Base-by-base conservation (phyloP, 2,329 filamentous ascomycete species). In the Ophiocordyceps polyrhachis-furcata region DNA sequence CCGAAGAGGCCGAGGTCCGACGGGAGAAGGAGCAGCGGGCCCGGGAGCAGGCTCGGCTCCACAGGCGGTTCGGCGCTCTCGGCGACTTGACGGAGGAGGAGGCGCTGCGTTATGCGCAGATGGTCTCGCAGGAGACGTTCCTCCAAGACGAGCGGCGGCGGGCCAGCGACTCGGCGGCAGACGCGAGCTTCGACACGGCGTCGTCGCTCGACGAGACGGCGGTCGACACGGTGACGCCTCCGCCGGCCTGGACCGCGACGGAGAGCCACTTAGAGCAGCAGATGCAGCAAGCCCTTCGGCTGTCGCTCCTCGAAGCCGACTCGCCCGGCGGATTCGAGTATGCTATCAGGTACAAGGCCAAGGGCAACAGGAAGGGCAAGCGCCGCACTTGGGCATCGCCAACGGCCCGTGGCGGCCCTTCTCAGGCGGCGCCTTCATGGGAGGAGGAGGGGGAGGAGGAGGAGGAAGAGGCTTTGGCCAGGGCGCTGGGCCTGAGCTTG, bases 1-100 rank as follows among this genome's bases (percentile, higher is more conserved):
- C 83, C n/a, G 89, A 96, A 59, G 75, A 82, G 51, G 71, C 78
- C 40, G 87, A 94, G 58, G 70, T 95, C 45, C 79, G 82, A 45
- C 72, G 73, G 9, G 85, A 93, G 55, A 77, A 80, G 52, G 66
- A 79, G 29, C 71, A 76, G 40, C 73, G 76, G 37, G 69, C 70
- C 21, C 79, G 79, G 46, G 81, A 93, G 55, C 69, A 76, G 45
- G 73, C 77, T 15, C 77, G 79, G 21, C 68, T 96, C 23, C 81
- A 76, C 32, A 79, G 76, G 28, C 77, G 89, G 32, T 98, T 94
- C 55, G 91, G 87, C 31, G 59, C 60, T 0, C 63, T 95, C 1
- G 73, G 68, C 3, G 76, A 77, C 25, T 57, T 82, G 48, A 80
- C 69, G 2, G 78, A 82, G 50, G 76, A 81, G 52, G 78, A 82